Evolutionary conservation across 2,329 filamentous ascomycete genomes (phyloP).

Genomic region (Fusarium albidum): DNA sequence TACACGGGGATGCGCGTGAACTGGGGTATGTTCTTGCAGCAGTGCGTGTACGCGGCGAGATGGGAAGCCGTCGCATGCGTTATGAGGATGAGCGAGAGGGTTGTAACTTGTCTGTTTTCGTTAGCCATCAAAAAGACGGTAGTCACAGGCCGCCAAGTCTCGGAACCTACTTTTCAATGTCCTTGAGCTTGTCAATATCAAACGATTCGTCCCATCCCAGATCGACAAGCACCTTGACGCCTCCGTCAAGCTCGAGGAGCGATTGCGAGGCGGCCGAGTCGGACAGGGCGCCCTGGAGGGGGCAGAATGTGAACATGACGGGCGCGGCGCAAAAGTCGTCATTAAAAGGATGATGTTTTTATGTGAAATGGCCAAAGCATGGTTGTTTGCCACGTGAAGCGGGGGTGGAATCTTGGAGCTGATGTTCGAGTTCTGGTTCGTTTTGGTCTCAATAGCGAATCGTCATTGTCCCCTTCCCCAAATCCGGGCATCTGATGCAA

Average conservation of each 20-base stretch:
- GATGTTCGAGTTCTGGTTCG: neutral
- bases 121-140: conserved; percentile 38
- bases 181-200: conserved; percentile 80
- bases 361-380: conserved; percentile 34
- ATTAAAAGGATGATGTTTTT: conserved; percentile 21
- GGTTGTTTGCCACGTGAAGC: conserved; percentile 19
- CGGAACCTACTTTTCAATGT: conserved; percentile 85
- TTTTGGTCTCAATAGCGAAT: conserved; percentile 23
- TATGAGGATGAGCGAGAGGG: conserved; percentile 90
- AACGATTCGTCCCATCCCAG: conserved; percentile 97
- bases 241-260: conserved; percentile 95
- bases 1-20: conserved; percentile 95
- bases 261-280: conserved; percentile 90
- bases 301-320: conserved; percentile 94
- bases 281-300: conserved; percentile 89
- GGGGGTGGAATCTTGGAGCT: neutral
- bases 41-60: conserved; percentile 92
- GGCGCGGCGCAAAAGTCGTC: conserved; percentile 24
- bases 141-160: no score
- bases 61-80: conserved; percentile 94
- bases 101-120: conserved; percentile 78
- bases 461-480: conserved; percentile 27
- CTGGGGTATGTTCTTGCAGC: conserved; percentile 93
- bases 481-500: conserved; percentile 9
- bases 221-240: conserved; percentile 93